phyloP scores from a whole-genome alignment of 352 stramenopile species.

The Hyaloperonospora brassicae region DNA sequence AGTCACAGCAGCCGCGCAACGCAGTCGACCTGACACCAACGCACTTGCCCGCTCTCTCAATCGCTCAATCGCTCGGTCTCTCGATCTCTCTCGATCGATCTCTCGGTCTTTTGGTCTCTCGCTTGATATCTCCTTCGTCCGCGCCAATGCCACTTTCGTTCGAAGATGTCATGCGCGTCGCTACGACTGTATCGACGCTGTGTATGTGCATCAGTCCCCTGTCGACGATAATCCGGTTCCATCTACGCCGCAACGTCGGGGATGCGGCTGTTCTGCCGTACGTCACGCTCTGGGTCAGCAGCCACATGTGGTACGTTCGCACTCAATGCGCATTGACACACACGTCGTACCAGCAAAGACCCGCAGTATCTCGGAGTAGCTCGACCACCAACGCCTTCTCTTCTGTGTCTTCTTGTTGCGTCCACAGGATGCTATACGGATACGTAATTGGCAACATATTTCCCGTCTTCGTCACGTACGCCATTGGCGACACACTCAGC shows the following conservation, averaged over 20 bases:
- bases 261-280: conserved; percentile 44
- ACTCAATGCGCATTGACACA: neutral
- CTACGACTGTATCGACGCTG: conserved; percentile 54
- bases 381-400: neutral
- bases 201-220: conserved; percentile 70
- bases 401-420: conserved; percentile 3
- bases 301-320: conserved; percentile 67
- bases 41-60: too few species aligned
- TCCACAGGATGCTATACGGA: conserved; percentile 50
- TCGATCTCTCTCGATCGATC: too few species aligned
- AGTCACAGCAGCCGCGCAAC: conserved; percentile 6
- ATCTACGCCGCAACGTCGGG: conserved; percentile 39
- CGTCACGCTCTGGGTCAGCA: conserved; percentile 56
- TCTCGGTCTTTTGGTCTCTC: neutral
- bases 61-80: too few species aligned
- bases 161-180: conserved; percentile 43
- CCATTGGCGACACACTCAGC: conserved; percentile 39
- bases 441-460: conserved; percentile 42
- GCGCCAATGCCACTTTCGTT: conserved; percentile 28
- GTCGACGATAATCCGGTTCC: conserved; percentile 40
- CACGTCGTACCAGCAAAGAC: too few species aligned
- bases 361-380: neutral
- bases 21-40: neutral
- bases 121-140: conserved; percentile 6
- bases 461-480: conserved; percentile 45